A percentile compares a stretch with the other conserved stretches of the same genome.
Conservation (phyloP, 257 asterid genomes). For the Solanum tarapatanum region DNA sequence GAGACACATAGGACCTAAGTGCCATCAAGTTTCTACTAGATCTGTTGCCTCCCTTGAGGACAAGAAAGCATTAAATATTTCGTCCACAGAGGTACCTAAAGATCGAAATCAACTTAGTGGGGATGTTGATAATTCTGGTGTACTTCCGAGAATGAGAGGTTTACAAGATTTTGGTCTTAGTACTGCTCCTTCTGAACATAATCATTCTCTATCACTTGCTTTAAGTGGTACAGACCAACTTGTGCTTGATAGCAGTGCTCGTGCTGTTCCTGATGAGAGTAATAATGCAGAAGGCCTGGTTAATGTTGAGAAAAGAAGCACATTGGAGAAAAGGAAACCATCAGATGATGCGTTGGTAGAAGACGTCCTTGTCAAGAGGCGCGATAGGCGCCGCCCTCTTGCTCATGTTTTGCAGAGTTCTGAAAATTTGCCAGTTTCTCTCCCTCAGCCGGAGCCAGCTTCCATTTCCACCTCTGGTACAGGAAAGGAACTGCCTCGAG, state of each 20-base stretch:
- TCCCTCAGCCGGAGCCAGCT: slow-evolving; percentile 20
- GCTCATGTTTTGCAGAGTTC: slow-evolving; percentile 24
- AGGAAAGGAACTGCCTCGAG: slow-evolving; percentile 54
- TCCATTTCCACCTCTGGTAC: slow-evolving; percentile 20
- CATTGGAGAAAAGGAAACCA: slow-evolving; percentile 15
- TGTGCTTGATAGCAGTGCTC: slow-evolving; percentile 5
- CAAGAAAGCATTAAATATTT: slow-evolving; percentile 29
- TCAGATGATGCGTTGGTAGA: slow-evolving; percentile 14
- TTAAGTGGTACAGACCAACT: slow-evolving; percentile 13
- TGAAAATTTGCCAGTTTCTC: slow-evolving; percentile 20
- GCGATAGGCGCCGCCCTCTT: slow-evolving; percentile 19
- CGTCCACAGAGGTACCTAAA: slow-evolving; percentile 16
- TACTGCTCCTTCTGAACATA: slow-evolving; percentile 41
- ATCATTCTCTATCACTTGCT: slow-evolving; percentile 20
- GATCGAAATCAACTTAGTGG: slow-evolving; percentile 41
- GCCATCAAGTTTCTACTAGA: slow-evolving; percentile 27
- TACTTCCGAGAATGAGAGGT: slow-evolving; percentile 68
- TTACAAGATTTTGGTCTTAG: slow-evolving; percentile 75
- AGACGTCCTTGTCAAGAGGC: slow-evolving; percentile 24
- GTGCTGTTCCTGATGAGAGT: slow-evolving; percentile 8
- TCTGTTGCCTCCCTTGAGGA: slow-evolving; percentile 27
- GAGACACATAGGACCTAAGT: slow-evolving; percentile 15
- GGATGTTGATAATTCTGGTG: slow-evolving; percentile 52
- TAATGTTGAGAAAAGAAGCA: slow-evolving; percentile 4
- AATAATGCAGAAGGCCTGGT: slow-evolving; percentile 8